Evolutionary conservation across 169 alveolate genomes (phyloP).

Genomic region (Cyclospora cayetanensis): DNA sequence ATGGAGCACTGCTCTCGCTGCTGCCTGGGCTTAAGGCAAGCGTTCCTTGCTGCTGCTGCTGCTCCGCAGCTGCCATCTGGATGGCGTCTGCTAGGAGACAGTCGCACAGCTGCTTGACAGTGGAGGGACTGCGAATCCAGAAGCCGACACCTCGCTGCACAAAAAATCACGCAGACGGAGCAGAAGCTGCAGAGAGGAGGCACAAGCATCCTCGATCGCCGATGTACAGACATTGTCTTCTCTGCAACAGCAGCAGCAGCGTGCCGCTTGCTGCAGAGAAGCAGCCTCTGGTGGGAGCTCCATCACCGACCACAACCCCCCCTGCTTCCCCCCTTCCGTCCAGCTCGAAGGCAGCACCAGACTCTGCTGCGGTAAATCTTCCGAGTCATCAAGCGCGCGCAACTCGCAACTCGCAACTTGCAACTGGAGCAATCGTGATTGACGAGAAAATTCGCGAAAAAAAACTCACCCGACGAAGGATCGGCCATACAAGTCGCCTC

Average conservation of each 20-base stretch:
- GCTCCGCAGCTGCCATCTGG: constrained; percentile 42
- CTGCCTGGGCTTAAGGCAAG: too few relatives aligned
- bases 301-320: too few relatives aligned
- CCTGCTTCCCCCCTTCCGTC: too few relatives aligned
- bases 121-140: constrained; percentile 40
- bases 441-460: not conserved
- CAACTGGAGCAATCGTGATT: not conserved
- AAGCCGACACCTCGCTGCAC: constrained; percentile 66
- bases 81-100: constrained; percentile 26
- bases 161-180: not conserved
- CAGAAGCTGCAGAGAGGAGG: not conserved
- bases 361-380: not conserved
- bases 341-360: too few relatives aligned
- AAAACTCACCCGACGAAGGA: not conserved
- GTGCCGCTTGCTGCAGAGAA: not conserved
- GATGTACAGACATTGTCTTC: not conserved
- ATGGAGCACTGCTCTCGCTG: not conserved
- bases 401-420: not conserved
- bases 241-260: constrained; percentile 2
- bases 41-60: constrained; percentile 6
- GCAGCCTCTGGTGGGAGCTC: too few relatives aligned
- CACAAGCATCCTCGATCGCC: not conserved
- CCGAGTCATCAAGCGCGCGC: not conserved
- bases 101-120: constrained; percentile 23
- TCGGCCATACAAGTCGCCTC: constrained; percentile 19